phyloP scores from a whole-genome alignment of 2,329 filamentous ascomycete species.

The Fusarium duplospermum region DNA sequence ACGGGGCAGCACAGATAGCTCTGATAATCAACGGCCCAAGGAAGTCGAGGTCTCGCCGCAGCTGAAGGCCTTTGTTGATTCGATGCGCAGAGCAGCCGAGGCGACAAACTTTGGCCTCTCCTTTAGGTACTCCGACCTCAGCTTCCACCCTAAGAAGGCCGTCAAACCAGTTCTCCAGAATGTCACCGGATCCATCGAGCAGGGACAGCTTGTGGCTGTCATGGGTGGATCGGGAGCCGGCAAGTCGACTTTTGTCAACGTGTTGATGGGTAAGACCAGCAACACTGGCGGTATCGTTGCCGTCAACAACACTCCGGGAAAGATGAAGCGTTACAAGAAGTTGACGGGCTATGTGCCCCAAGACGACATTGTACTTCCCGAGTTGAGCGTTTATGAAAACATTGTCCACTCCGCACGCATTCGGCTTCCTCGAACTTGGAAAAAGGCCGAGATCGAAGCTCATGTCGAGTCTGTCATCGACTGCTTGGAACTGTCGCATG shows the following conservation, averaged over 20 bases:
- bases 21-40: conserved; percentile 23
- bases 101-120: conserved; percentile 63
- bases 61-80: conserved; percentile 63
- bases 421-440: conserved; percentile 64
- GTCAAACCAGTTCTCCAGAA: conserved; percentile 61
- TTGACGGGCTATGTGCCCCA: conserved; percentile 72
- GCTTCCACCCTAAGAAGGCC: conserved; percentile 59
- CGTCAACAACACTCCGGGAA: conserved; percentile 63
- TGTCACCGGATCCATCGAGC: conserved; percentile 65
- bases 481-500: conserved; percentile 64
- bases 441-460: conserved; percentile 58
- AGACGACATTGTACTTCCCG: conserved; percentile 69
- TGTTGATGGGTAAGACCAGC: conserved; percentile 68
- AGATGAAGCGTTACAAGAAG: conserved; percentile 66
- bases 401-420: conserved; percentile 69
- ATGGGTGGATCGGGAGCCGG: conserved; percentile 71
- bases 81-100: conserved; percentile 63
- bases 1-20: conserved; percentile 46
- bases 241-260: conserved; percentile 70
- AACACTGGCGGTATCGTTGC: conserved; percentile 63
- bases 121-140: conserved; percentile 63
- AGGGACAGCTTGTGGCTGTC: conserved; percentile 67
- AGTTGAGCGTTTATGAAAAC: conserved; percentile 71
- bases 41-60: conserved; percentile 45
- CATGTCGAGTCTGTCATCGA: conserved; percentile 69